These are phyloP conservation scores for Arachis hypogaea DNA, from an alignment of 306 rosid genomes.

Conservation along the genomic window DNA sequence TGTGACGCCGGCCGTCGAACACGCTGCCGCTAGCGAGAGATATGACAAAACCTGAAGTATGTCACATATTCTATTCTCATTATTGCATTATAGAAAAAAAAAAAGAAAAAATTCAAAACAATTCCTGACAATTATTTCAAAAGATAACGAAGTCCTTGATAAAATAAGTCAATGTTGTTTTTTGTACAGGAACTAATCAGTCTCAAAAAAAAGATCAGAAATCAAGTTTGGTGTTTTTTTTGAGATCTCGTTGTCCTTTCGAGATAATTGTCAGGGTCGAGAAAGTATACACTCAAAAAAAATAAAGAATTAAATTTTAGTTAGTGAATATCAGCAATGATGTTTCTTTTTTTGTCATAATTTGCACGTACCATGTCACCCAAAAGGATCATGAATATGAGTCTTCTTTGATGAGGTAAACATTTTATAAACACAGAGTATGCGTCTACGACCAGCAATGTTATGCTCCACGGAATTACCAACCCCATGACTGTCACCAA, in stretches of 20 bases:
- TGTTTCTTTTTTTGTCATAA: neutral
- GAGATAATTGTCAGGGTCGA: too few species aligned
- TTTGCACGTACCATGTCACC: slow-evolving; percentile 73
- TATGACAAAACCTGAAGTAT: slow-evolving; percentile 64
- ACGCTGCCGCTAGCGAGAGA: slow-evolving; percentile 82
- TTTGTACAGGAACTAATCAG: too few species aligned
- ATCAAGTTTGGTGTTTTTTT: too few species aligned
- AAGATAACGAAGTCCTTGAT: too few species aligned
- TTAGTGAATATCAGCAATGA: too few species aligned
- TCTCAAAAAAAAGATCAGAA: too few species aligned
- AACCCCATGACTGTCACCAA: slow-evolving; percentile 91
- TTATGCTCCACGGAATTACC: slow-evolving; percentile 87
- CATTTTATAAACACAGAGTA: slow-evolving; percentile 68
- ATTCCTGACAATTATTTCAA: too few species aligned
- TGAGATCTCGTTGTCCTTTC: too few species aligned
- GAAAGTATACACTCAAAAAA: too few species aligned
- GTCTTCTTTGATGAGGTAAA: slow-evolving; percentile 63
- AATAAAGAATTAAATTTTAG: too few species aligned
- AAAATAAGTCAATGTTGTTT: too few species aligned
- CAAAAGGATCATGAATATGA: slow-evolving; percentile 49
- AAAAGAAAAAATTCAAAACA: too few species aligned
- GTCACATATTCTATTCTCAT: slow-evolving; percentile 21
- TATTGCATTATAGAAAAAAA: slow-evolving; percentile 3
- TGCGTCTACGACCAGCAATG: slow-evolving; percentile 68
- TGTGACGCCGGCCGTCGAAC: slow-evolving; percentile 77